phyloP scores from a whole-genome alignment of 2,329 filamentous ascomycete genomes.

The Diplodia seriata region DNA sequence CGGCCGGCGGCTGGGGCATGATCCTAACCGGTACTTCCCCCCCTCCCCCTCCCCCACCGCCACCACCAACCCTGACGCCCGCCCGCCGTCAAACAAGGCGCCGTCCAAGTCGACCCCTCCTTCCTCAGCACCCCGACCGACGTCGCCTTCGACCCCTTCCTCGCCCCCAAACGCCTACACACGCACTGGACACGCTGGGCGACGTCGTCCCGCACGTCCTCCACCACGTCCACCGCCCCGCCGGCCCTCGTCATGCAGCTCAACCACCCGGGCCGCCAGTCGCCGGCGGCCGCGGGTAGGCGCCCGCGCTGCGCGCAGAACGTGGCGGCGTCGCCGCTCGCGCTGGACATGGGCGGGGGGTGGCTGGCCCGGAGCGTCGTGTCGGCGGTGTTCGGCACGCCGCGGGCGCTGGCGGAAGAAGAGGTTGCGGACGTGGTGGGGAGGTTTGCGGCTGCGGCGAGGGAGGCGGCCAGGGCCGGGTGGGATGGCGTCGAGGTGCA shows the following conservation, averaged over 20 bases:
- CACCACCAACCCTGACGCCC: no score
- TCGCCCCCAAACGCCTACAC: neutral
- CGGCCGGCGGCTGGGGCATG: constrained; percentile 61
- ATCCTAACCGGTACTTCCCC: constrained; percentile 54
- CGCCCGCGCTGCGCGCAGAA: constrained; percentile 49
- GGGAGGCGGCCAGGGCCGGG: constrained; percentile 57
- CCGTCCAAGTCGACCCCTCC: neutral
- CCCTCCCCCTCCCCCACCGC: constrained; percentile 41
- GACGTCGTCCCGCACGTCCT: constrained; percentile 34
- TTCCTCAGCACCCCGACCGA: neutral
- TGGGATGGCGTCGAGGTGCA: constrained; percentile 64
- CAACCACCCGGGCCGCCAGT: constrained; percentile 58
- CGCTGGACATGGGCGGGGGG: constrained; percentile 50
- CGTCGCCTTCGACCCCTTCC: neutral
- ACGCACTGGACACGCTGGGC: constrained; percentile 34
- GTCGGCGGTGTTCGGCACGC: constrained; percentile 55
- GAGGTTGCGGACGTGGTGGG: constrained; percentile 63
- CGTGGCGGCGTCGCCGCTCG: constrained; percentile 55
- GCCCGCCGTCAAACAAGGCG: neutral
- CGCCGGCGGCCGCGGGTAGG: constrained; percentile 49
- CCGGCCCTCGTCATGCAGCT: constrained; percentile 56
- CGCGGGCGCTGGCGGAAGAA: constrained; percentile 61
- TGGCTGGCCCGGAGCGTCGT: constrained; percentile 1
- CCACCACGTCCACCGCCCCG: constrained; percentile 31
- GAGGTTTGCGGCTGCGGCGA: constrained; percentile 62